These are phyloP conservation scores for Melastoma candidum DNA, from an alignment of 441 rosid species.

Conservation along the genomic window DNA sequence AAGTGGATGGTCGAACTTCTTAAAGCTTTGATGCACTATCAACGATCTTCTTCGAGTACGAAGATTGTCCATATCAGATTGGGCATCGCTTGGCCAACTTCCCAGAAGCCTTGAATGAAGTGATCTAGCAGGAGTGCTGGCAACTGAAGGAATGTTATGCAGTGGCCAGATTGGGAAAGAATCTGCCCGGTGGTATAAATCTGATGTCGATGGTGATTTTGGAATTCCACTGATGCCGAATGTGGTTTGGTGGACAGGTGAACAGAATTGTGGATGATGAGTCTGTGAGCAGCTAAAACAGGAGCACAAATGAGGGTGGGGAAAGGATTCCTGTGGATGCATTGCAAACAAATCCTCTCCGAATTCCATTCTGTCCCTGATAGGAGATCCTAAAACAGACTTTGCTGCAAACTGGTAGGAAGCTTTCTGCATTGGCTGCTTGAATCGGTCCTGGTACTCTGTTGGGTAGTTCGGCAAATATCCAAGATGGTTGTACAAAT, in stretches of 20 bases:
- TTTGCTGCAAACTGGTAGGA: neutral
- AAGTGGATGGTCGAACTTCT: conserved; percentile 4
- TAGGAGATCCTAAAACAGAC: neutral
- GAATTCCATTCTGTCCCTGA: neutral
- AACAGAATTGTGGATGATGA: neutral
- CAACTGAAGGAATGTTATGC: neutral
- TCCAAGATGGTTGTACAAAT: neutral
- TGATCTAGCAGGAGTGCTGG: conserved; percentile 1
- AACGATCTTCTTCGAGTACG: neutral
- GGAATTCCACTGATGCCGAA: neutral
- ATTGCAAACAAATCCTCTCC: neutral
- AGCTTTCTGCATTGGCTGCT: neutral
- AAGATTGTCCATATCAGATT: neutral
- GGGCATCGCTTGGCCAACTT: neutral
- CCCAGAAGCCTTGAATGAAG: neutral
- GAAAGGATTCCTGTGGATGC: neutral
- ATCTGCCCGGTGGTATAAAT: neutral
- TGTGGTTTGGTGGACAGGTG: conserved; percentile 1
- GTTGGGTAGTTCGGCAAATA: neutral
- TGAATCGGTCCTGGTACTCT: neutral
- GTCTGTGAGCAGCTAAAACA: neutral
- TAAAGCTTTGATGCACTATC: neutral
- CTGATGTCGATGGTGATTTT: neutral
- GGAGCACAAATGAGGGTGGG: conserved; percentile 2
- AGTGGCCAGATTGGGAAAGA: conserved; percentile 1